phyloP scores from a whole-genome alignment of 345 rosid genomes.

The Eucalyptus microcorys region DNA sequence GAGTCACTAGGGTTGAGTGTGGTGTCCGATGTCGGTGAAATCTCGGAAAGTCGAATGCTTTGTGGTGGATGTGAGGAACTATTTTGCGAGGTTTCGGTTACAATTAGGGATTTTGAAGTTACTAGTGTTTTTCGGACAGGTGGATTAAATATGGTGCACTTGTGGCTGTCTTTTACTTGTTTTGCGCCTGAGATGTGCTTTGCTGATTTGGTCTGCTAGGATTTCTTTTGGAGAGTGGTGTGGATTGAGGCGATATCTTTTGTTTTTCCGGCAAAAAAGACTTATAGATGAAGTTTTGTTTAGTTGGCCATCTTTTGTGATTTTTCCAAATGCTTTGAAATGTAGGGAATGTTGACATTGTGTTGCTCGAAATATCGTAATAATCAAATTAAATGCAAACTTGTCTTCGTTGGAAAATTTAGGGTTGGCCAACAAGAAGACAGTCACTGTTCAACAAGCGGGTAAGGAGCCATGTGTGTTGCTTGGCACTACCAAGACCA shows the following conservation, averaged over 20 bases:
- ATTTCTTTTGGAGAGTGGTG: not conserved
- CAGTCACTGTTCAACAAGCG: constrained; percentile 62
- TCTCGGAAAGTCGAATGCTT: not conserved
- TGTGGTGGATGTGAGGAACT: not conserved
- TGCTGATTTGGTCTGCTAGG: not conserved
- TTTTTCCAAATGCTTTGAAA: not conserved
- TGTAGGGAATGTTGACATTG: not conserved
- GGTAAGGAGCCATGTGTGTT: constrained; percentile 49
- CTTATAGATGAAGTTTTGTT: not conserved
- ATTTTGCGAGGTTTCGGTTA: not conserved
- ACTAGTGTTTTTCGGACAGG: not conserved
- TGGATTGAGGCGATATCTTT: not conserved
- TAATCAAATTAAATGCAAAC: not conserved
- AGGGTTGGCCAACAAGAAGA: constrained; percentile 82
- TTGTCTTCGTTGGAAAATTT: not conserved
- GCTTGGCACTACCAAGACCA: constrained; percentile 71
- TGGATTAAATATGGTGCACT: not conserved
- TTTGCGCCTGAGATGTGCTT: not conserved
- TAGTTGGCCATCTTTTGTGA: not conserved
- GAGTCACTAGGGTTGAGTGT: not conserved
- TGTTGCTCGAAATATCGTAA: not conserved
- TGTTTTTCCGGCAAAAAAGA: not conserved
- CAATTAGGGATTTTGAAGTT: not conserved
- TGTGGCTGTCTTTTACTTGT: not conserved
- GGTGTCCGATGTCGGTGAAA: not conserved